Evolutionary conservation across 169 alveolate genomes (phyloP).

Genomic region (Theileria sp.): DNA sequence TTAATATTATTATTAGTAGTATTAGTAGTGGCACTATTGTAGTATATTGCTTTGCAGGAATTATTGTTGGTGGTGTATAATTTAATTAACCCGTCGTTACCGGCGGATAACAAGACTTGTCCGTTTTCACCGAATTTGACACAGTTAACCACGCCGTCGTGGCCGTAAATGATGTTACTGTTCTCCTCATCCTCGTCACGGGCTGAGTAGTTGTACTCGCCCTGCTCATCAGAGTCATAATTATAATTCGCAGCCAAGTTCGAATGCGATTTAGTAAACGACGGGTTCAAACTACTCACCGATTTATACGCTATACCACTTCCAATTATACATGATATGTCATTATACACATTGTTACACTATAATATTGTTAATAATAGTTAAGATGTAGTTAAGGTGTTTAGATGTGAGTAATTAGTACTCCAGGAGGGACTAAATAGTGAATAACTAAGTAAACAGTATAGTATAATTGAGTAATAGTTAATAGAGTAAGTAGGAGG

Average conservation of each 20-base stretch:
- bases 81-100: slow-evolving; percentile 43
- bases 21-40: neutral
- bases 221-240: neutral
- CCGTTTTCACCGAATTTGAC: slow-evolving; percentile 58
- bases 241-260: neutral
- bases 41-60: neutral
- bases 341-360: slow-evolving; percentile 54
- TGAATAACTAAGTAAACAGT: too few relatives aligned
- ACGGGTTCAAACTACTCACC: slow-evolving; percentile 21
- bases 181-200: neutral
- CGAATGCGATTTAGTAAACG: neutral
- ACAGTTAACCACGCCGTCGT: slow-evolving; percentile 58
- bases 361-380: neutral
- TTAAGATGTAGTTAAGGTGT: too few relatives aligned
- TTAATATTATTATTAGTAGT: too few relatives aligned
- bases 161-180: slow-evolving; percentile 31
- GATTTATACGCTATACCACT: slow-evolving; percentile 44
- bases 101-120: slow-evolving; percentile 57
- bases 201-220: too few relatives aligned
- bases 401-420: too few relatives aligned
- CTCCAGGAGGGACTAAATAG: too few relatives aligned
- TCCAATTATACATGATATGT: slow-evolving; percentile 57
- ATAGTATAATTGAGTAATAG: too few relatives aligned
- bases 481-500: too few relatives aligned
- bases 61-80: slow-evolving; percentile 17